A percentile compares a stretch with the other conserved stretches of the same genome.
Conservation (phyloP, 805 yeast species). For the Millerago galiae region DNA sequence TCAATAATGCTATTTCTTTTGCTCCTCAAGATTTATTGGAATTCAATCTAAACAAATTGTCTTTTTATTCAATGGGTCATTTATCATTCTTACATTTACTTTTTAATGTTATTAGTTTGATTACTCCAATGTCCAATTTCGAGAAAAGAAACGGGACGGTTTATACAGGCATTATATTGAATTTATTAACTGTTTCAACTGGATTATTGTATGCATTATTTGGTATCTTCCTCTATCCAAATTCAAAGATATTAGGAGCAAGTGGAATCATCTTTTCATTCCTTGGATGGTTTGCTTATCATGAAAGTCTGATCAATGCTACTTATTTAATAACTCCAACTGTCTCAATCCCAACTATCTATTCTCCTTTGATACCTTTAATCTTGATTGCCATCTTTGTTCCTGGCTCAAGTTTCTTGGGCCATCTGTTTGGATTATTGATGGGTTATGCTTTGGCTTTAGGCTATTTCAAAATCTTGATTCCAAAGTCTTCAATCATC, state of each 20-base stretch:
- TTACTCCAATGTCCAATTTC: conserved; percentile 55
- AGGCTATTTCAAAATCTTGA: conserved; percentile 49
- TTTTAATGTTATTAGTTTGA: conserved; percentile 50
- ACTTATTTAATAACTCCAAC: conserved; percentile 33
- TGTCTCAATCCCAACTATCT: conserved; percentile 49
- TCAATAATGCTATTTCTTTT: conserved; percentile 39
- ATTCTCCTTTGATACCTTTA: conserved; percentile 50
- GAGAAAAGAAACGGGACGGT: conserved; percentile 78
- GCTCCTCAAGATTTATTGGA: conserved; percentile 48
- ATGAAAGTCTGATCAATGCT: conserved; percentile 36
- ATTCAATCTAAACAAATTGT: conserved; percentile 33
- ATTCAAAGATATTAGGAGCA: conserved; percentile 54
- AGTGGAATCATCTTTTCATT: conserved; percentile 71
- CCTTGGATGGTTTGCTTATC: conserved; percentile 51
- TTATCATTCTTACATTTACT: conserved; percentile 52
- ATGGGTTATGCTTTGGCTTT: conserved; percentile 60
- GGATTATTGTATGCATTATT: conserved; percentile 33
- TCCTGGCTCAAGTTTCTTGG: conserved; percentile 66
- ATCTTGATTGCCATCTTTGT: conserved; percentile 43
- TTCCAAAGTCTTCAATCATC: conserved; percentile 60
- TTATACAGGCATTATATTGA: conserved; percentile 75
- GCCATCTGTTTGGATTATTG: conserved; percentile 62
- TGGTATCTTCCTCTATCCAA: conserved; percentile 40
- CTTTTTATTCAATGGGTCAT: conserved; percentile 72
- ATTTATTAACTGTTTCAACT: conserved; percentile 60